phyloP scores from a whole-genome alignment of 164 flowering plant genomes.

The Umbilicus rupestris region DNA sequence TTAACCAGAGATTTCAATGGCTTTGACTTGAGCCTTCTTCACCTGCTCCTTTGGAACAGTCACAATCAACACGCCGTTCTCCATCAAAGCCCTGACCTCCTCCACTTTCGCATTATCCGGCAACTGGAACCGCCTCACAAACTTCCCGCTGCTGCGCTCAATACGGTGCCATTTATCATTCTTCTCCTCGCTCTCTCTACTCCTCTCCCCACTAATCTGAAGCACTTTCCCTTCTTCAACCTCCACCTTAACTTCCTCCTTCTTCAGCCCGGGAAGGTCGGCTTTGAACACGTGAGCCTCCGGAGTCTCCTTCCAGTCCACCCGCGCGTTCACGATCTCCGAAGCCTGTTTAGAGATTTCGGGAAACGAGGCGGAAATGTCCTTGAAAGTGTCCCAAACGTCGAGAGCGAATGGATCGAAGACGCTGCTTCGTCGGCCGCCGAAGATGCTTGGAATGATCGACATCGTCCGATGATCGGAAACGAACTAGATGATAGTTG shows the following conservation, averaged over 20 bases:
- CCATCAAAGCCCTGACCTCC: conserved; percentile 26
- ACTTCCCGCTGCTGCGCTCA: conserved; percentile 33
- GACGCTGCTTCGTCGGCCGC: conserved; percentile 15
- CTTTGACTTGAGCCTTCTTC: conserved; percentile 25
- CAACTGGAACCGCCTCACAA: conserved; percentile 27
- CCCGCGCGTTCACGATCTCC: conserved; percentile 16
- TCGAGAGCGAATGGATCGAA: conserved; percentile 17
- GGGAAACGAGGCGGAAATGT: conserved; percentile 12
- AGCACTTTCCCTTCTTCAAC: conserved; percentile 31
- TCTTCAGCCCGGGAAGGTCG: conserved; percentile 28
- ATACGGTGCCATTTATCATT: conserved; percentile 28
- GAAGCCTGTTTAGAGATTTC: conserved; percentile 16
- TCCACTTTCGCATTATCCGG: conserved; percentile 34
- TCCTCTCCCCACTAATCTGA: conserved; percentile 33
- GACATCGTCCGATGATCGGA: too few relatives aligned
- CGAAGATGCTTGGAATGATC: not conserved
- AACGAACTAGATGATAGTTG: too few relatives aligned
- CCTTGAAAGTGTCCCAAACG: conserved; percentile 26
- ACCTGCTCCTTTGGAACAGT: conserved; percentile 25
- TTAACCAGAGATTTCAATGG: conserved; percentile 26
- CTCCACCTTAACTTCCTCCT: conserved; percentile 27
- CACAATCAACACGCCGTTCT: conserved; percentile 30
- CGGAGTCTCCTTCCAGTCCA: conserved; percentile 33
- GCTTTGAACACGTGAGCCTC: conserved; percentile 32
- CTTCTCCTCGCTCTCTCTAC: conserved; percentile 34